Conservation (phyloP, 192 early-diverging fungal species). For the Funneliformis mosseae region DNA sequence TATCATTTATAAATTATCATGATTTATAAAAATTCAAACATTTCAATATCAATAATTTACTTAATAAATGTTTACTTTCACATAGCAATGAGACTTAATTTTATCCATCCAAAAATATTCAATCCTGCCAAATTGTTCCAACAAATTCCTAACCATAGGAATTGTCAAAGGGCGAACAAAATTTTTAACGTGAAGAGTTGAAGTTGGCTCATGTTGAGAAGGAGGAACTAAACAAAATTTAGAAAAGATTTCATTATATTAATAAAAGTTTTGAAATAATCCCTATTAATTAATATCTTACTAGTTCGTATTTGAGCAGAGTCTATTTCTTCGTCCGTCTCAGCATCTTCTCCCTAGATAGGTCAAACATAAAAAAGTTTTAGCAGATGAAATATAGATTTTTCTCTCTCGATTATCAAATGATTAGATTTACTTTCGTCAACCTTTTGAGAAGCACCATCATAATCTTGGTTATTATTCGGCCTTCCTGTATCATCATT, state of each 20-base stretch:
- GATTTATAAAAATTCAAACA: not conserved
- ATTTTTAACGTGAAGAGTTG: constrained; percentile 52
- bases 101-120: constrained; percentile 63
- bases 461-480: not conserved
- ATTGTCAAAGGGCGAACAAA: constrained; percentile 61
- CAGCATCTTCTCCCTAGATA: not conserved
- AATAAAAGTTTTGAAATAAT: not conserved
- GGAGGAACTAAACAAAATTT: not conserved
- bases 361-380: not conserved
- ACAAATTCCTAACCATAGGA: constrained; percentile 47
- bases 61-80: constrained; percentile 45
- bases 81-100: constrained; percentile 67
- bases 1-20: not conserved
- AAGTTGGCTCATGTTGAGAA: constrained; percentile 27
- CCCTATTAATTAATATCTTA: not conserved
- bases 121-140: constrained; percentile 53
- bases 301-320: not conserved
- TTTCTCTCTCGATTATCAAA: not conserved
- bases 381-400: not conserved
- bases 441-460: not conserved
- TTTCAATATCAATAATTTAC: not conserved
- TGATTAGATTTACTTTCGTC: not conserved
- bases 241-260: not conserved
- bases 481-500: not conserved
- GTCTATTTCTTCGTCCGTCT: not conserved